Evolutionary conservation across 345 rosid genomes (phyloP).

Genomic region (Excoecaria agallocha): DNA sequence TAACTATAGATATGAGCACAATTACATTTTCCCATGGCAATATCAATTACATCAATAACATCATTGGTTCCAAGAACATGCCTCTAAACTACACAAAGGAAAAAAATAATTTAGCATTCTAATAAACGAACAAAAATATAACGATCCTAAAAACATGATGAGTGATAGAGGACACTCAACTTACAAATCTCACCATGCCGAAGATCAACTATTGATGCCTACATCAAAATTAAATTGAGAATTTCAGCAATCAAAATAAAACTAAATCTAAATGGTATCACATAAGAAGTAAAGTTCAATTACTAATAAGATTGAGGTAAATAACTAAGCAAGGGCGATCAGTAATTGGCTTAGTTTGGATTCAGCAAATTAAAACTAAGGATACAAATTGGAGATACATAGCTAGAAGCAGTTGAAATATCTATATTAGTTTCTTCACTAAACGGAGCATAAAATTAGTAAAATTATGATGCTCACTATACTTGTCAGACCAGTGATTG

Average conservation of each 20-base stretch:
- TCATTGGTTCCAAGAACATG: slow-evolving; percentile 76
- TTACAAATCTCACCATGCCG: slow-evolving; percentile 89
- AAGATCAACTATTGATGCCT: slow-evolving; percentile 93
- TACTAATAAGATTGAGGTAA: not conserved
- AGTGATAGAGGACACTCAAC: too few relatives aligned
- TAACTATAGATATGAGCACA: not conserved
- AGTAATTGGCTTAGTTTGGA: not conserved
- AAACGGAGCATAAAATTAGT: too few relatives aligned
- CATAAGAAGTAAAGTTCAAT: not conserved
- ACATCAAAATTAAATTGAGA: not conserved
- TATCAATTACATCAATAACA: slow-evolving; percentile 65
- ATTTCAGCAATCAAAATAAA: not conserved
- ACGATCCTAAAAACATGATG: too few relatives aligned
- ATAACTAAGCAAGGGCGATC: not conserved
- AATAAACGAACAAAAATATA: not conserved
- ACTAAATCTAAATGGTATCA: not conserved
- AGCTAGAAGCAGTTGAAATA: not conserved
- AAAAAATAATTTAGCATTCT: not conserved
- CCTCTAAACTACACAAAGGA: slow-evolving; percentile 74
- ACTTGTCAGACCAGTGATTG: too few relatives aligned
- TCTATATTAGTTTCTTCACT: too few relatives aligned
- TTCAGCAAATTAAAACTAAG: not conserved
- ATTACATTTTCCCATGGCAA: slow-evolving; percentile 84
- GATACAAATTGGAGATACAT: not conserved
- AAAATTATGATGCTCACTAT: too few relatives aligned